Percentiles rank a stretch among this genome's conserved stretches.
Evolutionary conservation across 2,329 filamentous ascomycete genomes (phyloP).

Genomic region (Sclerotinia trifoliorum): DNA sequence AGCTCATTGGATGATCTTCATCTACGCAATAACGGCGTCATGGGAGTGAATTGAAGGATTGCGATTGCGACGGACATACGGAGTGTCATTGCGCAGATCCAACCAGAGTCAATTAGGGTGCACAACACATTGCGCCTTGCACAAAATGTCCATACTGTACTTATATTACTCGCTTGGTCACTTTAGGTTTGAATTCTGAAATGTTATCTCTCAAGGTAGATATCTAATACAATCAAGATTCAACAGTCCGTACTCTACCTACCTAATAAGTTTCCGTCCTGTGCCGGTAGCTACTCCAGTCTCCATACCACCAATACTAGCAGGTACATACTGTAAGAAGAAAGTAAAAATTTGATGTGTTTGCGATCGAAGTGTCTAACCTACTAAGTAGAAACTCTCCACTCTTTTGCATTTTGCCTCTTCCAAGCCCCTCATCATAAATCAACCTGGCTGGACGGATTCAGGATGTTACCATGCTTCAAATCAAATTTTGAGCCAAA

Average conservation of each 20-base stretch:
- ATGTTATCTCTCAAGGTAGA: conserved; percentile 10
- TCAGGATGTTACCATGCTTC: conserved; percentile 8
- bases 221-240: not conserved
- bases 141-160: not conserved
- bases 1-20: conserved; percentile 34
- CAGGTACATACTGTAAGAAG: not conserved
- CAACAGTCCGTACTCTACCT: not conserved
- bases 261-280: not conserved
- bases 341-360: conserved; percentile 7
- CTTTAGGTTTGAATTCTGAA: conserved; percentile 7
- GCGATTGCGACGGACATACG: not conserved
- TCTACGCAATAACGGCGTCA: conserved; percentile 22
- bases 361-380: conserved; percentile 7
- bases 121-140: conserved; percentile 15
- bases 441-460: conserved; percentile 3
- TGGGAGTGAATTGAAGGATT: not conserved
- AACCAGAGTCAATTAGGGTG: not conserved
- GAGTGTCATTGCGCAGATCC: not conserved
- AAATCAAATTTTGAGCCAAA: conserved; percentile 7
- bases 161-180: not conserved
- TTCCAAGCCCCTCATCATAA: conserved; percentile 11
- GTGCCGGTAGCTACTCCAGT: not conserved
- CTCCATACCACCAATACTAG: not conserved
- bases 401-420: conserved; percentile 8
- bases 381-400: not conserved